A percentile compares a stretch with the other conserved stretches of the same genome.
phyloP scores from a whole-genome alignment of 2,329 filamentous ascomycete genomes.

The Sporothrix humicola region DNA sequence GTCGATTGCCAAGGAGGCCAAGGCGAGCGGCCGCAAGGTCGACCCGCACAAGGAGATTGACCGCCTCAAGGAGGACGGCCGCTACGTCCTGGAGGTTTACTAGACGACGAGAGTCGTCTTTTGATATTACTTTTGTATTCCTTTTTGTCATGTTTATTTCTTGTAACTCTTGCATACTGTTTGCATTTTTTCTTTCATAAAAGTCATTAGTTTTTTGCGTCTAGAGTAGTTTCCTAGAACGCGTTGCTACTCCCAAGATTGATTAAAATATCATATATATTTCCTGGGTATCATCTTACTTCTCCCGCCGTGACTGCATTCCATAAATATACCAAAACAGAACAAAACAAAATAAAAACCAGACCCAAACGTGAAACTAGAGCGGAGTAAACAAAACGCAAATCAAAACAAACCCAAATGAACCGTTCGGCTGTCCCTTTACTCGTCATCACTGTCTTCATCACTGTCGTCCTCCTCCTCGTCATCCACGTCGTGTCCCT shows the following conservation, averaged over 20 bases:
- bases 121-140: background rate
- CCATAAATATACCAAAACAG: background rate
- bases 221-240: conserved; percentile 19
- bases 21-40: conserved; percentile 75
- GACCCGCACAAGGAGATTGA: conserved; percentile 92
- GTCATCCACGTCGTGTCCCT: background rate
- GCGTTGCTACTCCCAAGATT: background rate
- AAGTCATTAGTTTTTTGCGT: background rate
- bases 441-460: background rate
- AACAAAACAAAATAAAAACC: background rate
- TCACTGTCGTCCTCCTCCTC: background rate
- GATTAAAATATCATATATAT: conserved; percentile 2
- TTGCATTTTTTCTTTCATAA: conserved; percentile 15
- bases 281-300: conserved; percentile 11
- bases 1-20: conserved; percentile 79
- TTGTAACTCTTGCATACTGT: background rate
- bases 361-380: background rate
- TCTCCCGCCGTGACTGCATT: background rate
- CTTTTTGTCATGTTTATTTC: background rate
- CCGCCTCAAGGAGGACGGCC: conserved; percentile 89
- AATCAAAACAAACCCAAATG: background rate
- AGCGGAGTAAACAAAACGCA: too few relatives aligned
- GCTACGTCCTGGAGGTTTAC: conserved; percentile 97
- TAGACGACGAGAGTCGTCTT: conserved; percentile 52
- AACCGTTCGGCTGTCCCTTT: background rate